phyloP scores from a whole-genome alignment of 2,329 filamentous ascomycete genomes.

The Diatrype stigma region DNA sequence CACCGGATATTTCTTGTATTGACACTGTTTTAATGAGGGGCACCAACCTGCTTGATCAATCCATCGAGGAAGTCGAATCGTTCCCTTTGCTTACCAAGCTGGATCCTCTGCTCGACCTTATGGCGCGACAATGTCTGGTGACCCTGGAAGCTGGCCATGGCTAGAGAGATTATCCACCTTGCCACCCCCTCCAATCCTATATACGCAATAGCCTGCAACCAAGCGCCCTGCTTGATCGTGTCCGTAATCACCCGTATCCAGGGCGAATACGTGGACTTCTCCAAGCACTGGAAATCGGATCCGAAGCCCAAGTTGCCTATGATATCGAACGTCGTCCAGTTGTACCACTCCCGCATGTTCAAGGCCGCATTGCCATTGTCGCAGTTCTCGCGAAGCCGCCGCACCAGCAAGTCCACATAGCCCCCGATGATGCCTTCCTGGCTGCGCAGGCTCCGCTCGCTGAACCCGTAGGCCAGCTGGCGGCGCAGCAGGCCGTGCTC shows the following conservation, averaged over 20 bases:
- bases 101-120: neutral
- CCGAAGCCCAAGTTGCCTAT: neutral
- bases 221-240: neutral
- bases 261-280: neutral
- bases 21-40: no score
- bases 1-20: no score
- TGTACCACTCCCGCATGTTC: neutral
- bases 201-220: neutral
- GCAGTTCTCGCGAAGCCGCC: neutral
- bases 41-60: neutral
- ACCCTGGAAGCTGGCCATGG: neutral
- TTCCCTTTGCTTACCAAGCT: neutral
- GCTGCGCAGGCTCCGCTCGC: neutral
- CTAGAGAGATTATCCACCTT: neutral
- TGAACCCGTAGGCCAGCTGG: neutral
- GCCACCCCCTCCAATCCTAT: neutral
- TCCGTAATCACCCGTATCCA: neutral
- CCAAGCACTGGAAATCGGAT: neutral
- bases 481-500: neutral
- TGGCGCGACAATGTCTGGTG: neutral
- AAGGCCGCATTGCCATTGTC: neutral
- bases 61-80: neutral
- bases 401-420: neutral
- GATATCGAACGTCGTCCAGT: neutral
- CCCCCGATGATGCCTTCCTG: neutral